phyloP scores from a whole-genome alignment of 129 eudicot genomes.

The Pulicaria dysenterica region DNA sequence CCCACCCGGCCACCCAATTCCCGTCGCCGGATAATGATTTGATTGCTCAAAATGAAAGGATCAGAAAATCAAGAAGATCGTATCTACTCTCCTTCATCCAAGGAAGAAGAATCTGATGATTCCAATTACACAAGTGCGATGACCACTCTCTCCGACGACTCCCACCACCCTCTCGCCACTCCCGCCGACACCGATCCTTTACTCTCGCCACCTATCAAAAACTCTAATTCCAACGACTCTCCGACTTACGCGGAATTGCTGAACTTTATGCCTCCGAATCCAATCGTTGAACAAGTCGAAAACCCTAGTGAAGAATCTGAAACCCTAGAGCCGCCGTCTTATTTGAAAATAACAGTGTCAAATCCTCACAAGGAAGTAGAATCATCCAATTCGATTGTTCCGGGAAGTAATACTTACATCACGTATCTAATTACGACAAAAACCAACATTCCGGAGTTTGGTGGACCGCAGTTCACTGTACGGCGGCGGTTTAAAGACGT shows the following conservation, averaged over 20 bases:
- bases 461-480: conserved; percentile 60
- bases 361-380: conserved; percentile 75
- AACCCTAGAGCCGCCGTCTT: conserved; percentile 15
- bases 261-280: conserved; percentile 19
- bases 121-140: conserved; percentile 64
- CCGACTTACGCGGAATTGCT: background rate
- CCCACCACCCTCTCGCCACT: conserved; percentile 53
- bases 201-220: conserved; percentile 42
- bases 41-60: too few species aligned
- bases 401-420: conserved; percentile 67
- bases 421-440: conserved; percentile 66
- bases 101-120: conserved; percentile 13
- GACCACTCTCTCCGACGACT: conserved; percentile 49
- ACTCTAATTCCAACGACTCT: conserved; percentile 19
- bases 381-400: conserved; percentile 64
- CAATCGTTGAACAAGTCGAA: conserved; percentile 17
- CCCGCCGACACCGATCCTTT: conserved; percentile 68
- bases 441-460: conserved; percentile 63
- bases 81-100: too few species aligned
- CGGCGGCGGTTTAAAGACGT: conserved; percentile 83
- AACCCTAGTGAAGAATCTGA: conserved; percentile 24
- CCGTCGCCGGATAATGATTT: too few species aligned
- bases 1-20: too few species aligned
- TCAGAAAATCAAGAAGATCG: too few species aligned
- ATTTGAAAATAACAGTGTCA: conserved; percentile 59